A percentile compares a stretch with the other conserved stretches of the same genome.
Conservation (phyloP, 352 stramenopile genomes). For the Pythium vanterpoolii region DNA sequence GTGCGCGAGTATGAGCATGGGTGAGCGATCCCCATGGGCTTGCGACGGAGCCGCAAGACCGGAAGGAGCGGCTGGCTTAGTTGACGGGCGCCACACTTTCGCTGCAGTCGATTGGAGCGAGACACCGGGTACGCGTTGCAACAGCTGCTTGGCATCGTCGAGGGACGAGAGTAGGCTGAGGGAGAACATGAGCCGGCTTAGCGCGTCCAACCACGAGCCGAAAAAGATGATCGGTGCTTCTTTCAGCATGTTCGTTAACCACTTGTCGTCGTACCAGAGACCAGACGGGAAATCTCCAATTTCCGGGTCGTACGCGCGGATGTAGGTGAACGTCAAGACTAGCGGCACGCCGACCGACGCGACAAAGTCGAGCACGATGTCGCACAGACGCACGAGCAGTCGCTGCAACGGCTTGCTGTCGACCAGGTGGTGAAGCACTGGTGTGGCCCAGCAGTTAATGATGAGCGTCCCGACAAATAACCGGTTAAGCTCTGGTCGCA, state of each 20-base stretch:
- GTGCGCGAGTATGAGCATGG: neutral
- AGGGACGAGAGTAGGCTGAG: conserved; percentile 12
- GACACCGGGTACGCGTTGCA: neutral
- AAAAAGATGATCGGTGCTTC: conserved; percentile 17
- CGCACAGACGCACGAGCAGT: conserved; percentile 2
- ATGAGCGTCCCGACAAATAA: conserved; percentile 16
- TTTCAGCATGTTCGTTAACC: conserved; percentile 9
- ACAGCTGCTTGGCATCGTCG: conserved; percentile 6
- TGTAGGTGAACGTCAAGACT: conserved; percentile 2
- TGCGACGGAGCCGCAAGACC: too few species aligned
- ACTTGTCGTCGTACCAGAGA: conserved; percentile 24
- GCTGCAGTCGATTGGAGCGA: too few species aligned
- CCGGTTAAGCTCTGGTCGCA: conserved; percentile 7
- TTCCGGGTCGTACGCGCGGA: neutral
- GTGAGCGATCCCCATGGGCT: too few species aligned
- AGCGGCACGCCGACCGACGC: conserved; percentile 7
- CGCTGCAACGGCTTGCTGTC: conserved; percentile 8
- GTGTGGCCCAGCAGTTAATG: conserved; percentile 23
- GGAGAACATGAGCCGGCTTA: conserved; percentile 17
- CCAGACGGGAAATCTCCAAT: neutral
- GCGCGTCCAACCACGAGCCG: conserved; percentile 13
- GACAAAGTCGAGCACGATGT: conserved; percentile 20
- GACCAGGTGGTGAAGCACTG: conserved; percentile 5
- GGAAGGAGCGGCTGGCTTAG: too few species aligned
- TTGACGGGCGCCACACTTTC: too few species aligned